Evolutionary conservation across 2,329 filamentous ascomycete genomes (phyloP), one percentile per base, ranked within the genome.

Genomic region (Aschersonia sp.): DNA sequence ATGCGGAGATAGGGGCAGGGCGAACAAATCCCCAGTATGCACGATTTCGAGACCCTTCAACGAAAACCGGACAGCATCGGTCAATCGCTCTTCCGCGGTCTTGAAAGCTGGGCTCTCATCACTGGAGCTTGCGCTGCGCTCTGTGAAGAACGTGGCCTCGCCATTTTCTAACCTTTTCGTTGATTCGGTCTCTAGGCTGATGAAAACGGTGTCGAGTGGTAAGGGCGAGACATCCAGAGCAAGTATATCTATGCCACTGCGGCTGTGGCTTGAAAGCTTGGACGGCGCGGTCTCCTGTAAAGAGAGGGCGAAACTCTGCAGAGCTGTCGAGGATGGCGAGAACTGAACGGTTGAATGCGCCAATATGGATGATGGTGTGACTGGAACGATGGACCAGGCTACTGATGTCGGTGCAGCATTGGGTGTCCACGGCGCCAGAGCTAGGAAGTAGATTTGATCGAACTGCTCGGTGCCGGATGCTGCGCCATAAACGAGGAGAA

Each of bases 301-400:
- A 3, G 74, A 72, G 47, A 83, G 76, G 40, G 87, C 80, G 57
- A 95, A 94, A 53, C 79, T 81, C 64, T 94, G 87, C 1, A 94
- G 76, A 45, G 77, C 83, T 49, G 76, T 73, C 47, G 79, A 94
- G 44, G 74, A 74, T 0, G 84, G 77, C 10, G 85, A 84, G 56
- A 90, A 84, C 51, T 89, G 81, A 40, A 95, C 74, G 1, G 86
- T 94, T 5, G 84, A 87, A 53, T 83, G 77, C 14, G 85, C 76
- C 42, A 88, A 72, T 8, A 76, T 73, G 42, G 77, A 71, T 41
- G 80, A 80, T 53, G 72, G 70, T 29, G 73, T 72, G 50, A 94
- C 77, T 1, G 90, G 86, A 35, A 97, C 76, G 45, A 97, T 77
- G 6, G 87, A 87, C 92, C 92, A 98, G 44, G 76, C 73, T 14